A percentile compares a stretch with the other conserved stretches of the same genome.
Conservation (phyloP, 164 flowering plant species). For the Berberis vulgaris region DNA sequence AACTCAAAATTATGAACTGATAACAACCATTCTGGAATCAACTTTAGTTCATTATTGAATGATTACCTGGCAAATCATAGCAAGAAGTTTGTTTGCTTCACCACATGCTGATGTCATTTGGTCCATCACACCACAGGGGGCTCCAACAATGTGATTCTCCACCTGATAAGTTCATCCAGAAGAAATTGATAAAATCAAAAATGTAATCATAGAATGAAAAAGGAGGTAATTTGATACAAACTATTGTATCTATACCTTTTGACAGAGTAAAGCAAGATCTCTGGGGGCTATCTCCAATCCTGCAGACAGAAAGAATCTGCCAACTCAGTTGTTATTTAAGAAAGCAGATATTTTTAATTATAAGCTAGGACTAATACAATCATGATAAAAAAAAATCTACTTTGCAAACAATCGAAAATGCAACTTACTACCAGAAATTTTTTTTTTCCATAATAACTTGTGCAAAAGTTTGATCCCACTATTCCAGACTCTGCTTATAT, state of each 20-base stretch:
- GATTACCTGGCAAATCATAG: conserved; percentile 97
- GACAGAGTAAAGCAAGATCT: conserved; percentile 89
- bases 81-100: conserved; percentile 94
- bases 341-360: too few relatives aligned
- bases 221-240: background rate
- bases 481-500: too few relatives aligned
- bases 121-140: conserved; percentile 99
- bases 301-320: conserved; percentile 20
- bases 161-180: conserved; percentile 40
- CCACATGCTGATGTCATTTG: conserved; percentile 99
- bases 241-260: conserved; percentile 52
- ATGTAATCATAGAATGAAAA: background rate
- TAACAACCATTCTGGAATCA: background rate
- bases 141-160: conserved; percentile 97
- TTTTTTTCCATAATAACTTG: too few relatives aligned
- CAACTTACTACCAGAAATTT: too few relatives aligned
- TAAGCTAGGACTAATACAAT: too few relatives aligned
- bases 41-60: background rate
- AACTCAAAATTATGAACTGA: background rate
- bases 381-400: too few relatives aligned
- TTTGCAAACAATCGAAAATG: too few relatives aligned
- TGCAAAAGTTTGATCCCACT: too few relatives aligned
- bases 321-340: too few relatives aligned
- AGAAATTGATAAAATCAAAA: background rate
- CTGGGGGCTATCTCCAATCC: conserved; percentile 72